Percentiles rank a stretch among this genome's conserved stretches.
These are phyloP conservation scores for Penicillium sclerotigenum DNA, from an alignment of 2,329 filamentous ascomycete species.

Conservation along the genomic window DNA sequence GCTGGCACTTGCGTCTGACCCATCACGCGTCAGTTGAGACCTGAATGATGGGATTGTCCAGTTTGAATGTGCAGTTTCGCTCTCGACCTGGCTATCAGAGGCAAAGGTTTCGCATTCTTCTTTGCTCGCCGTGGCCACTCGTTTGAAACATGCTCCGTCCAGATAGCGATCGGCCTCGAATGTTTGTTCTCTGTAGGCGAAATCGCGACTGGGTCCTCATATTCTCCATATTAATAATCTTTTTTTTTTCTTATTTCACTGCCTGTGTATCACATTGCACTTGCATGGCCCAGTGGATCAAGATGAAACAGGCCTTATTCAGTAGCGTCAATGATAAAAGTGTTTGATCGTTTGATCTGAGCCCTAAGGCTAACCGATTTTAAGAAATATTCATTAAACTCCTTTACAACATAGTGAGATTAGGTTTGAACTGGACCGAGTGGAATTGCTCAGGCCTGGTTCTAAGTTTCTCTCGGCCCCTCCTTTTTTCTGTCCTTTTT, in stretches of 20 bases:
- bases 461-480: neutral
- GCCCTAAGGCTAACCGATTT: slow-evolving; percentile 1
- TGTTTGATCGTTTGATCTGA: slow-evolving; percentile 5
- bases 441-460: slow-evolving; percentile 9
- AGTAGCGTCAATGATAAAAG: neutral
- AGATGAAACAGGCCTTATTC: neutral
- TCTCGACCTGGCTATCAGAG: neutral
- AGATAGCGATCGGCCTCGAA: slow-evolving; percentile 7
- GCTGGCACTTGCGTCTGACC: slow-evolving; percentile 23
- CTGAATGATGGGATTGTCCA: slow-evolving; percentile 8
- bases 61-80: slow-evolving; percentile 4
- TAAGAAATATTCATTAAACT: slow-evolving; percentile 1
- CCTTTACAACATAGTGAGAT: neutral
- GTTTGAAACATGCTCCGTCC: slow-evolving; percentile 2
- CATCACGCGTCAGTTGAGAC: slow-evolving; percentile 32
- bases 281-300: neutral
- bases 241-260: neutral
- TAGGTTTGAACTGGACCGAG: slow-evolving; percentile 2
- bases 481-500: no score
- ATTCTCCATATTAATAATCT: neutral
- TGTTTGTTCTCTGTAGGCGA: slow-evolving; percentile 6
- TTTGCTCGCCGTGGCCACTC: slow-evolving; percentile 1
- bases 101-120: slow-evolving; percentile 1
- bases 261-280: slow-evolving; percentile 5
- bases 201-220: neutral